Evolutionary conservation across 169 alveolate species (phyloP), one percentile per base, ranked within the genome.

Genomic region (Plasmodium adleri): DNA sequence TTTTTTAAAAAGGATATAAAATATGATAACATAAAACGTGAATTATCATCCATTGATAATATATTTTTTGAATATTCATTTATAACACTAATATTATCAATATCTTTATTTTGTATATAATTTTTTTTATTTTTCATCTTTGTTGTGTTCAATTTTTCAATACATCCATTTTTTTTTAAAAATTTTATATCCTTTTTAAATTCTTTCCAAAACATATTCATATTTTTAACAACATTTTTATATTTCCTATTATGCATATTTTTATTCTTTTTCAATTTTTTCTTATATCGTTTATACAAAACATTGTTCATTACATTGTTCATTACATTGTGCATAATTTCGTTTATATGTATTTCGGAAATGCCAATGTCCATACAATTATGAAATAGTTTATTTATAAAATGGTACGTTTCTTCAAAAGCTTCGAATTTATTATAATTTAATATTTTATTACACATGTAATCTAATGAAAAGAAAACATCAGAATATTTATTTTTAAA

Each of bases 181-280:
- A 32, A 60, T 20, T 86, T 26, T 49, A 86, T 63, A 62, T 86
- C 92, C 59, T 43, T 86, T 71, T 72, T 70, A 72, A 62, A 70
- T 62, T 86, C 87, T 17, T 72, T 59, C 92, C 92, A 86, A 86
- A 86, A 86, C 13, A 1, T 17, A 22, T 86, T 70, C 92, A 86
- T 86, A 47, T 47, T 62, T 26, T 59, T 71, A 59, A 71, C 50
- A 56, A 54, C 71, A 7, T 20, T 49, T 17, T 24, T 70, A 67
- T 54, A 47, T 12, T 73, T 72, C 49, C 47, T 43, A 12, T 87
- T 72, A 62, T 7, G 10, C 17, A 52, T 72, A 20, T 62, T 26
- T 56, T 15, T 56, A 83, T 56, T 56, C 63, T 71, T 71, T 73
- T 67, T 86, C 58, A 86, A 20, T 72, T 72, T 72, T 1, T 39